A percentile compares a stretch with the other conserved stretches of the same genome.
These are phyloP conservation scores for Magnusiomyces tetraspermus DNA, from an alignment of 1,139 yeast genomes.

Conservation along the genomic window DNA sequence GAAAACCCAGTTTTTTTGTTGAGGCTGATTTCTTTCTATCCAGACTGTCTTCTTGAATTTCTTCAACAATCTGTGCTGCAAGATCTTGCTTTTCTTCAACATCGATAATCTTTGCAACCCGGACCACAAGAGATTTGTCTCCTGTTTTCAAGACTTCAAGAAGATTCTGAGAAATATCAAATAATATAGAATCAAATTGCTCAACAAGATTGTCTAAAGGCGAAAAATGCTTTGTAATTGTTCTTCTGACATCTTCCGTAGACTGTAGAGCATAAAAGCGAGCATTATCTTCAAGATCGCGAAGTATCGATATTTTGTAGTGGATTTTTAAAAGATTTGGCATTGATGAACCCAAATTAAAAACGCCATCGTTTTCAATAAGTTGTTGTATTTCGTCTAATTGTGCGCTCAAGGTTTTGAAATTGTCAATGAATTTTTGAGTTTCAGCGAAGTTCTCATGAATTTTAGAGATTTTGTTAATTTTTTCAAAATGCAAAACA, in stretches of 20 bases:
- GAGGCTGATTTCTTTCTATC: background rate
- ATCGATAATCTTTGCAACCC: constrained; percentile 68
- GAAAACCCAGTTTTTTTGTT: background rate
- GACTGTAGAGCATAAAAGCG: constrained; percentile 42
- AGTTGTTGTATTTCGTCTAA: constrained; percentile 43
- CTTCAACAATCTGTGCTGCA: constrained; percentile 44
- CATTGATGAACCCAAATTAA: constrained; percentile 45
- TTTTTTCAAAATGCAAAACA: constrained; percentile 44
- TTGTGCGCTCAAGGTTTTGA: constrained; percentile 46
- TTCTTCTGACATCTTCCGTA: constrained; percentile 62
- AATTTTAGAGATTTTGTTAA: constrained; percentile 53
- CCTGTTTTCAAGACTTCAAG: constrained; percentile 64
- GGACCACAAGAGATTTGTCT: constrained; percentile 57
- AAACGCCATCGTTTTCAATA: constrained; percentile 45
- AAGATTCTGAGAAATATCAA: constrained; percentile 50
- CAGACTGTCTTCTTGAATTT: constrained; percentile 30
- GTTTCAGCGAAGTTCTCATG: constrained; percentile 69
- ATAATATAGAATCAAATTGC: constrained; percentile 56
- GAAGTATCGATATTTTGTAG: constrained; percentile 54
- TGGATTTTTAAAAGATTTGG: constrained; percentile 59
- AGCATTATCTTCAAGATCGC: constrained; percentile 75
- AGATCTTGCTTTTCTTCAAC: constrained; percentile 72
- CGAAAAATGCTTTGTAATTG: constrained; percentile 50
- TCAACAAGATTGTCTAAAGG: constrained; percentile 43
- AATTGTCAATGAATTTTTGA: constrained; percentile 53